Conservation (phyloP, 345 rosid genomes). For the Iberis pinnata region DNA sequence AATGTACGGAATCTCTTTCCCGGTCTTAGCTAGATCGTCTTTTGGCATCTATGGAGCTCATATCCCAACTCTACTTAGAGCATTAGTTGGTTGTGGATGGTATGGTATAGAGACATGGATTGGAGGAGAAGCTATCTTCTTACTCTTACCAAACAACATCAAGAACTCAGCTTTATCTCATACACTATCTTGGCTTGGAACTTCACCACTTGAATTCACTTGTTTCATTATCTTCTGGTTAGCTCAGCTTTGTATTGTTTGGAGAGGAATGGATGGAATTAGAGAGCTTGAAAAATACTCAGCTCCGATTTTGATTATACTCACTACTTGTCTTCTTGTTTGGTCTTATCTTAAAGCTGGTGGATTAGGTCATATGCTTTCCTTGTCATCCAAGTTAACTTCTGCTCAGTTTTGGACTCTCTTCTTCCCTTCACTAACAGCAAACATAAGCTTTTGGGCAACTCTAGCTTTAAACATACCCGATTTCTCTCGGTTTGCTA, state of each 20-base stretch:
- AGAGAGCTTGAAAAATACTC: constrained; percentile 72
- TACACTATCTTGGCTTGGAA: constrained; percentile 64
- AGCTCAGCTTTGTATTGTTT: constrained; percentile 58
- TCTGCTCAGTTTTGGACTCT: constrained; percentile 70
- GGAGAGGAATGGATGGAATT: constrained; percentile 84
- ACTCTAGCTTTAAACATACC: constrained; percentile 87
- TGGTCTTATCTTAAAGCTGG: constrained; percentile 83
- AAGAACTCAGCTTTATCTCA: constrained; percentile 43
- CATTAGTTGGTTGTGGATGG: constrained; percentile 95
- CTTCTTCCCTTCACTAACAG: constrained; percentile 83
- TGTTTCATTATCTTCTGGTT: constrained; percentile 80
- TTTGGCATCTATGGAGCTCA: constrained; percentile 87
- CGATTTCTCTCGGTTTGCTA: constrained; percentile 78
- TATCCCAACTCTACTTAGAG: constrained; percentile 74
- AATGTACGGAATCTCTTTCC: constrained; percentile 71
- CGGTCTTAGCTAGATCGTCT: constrained; percentile 75
- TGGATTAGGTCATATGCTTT: constrained; percentile 71
- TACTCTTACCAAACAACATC: constrained; percentile 55
- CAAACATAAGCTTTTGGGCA: constrained; percentile 94
- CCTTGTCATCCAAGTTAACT: constrained; percentile 56
- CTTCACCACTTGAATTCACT: constrained; percentile 75
- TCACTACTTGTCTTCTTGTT: constrained; percentile 55
- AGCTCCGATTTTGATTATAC: constrained; percentile 61
- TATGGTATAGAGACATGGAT: constrained; percentile 97
- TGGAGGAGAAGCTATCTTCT: constrained; percentile 88